phyloP scores from a whole-genome alignment of 805 yeast genomes.

The Nakazawaea ishiwadae region DNA sequence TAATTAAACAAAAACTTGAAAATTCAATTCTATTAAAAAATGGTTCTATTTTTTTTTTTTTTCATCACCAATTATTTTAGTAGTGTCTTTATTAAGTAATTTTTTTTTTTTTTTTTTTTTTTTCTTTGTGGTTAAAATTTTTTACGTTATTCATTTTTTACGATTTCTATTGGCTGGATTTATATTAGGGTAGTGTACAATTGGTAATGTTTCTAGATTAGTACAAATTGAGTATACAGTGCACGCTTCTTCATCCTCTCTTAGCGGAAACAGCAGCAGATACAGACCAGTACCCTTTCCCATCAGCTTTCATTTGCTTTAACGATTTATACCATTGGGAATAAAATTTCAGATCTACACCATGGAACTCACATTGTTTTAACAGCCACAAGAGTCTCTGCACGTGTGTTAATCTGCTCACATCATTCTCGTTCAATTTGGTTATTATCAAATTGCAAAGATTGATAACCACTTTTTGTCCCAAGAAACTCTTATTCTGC shows the following conservation, averaged over 20 bases:
- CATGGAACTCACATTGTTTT: conserved; percentile 3
- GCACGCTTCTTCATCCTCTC: background rate
- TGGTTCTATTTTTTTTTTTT: conserved; percentile 5
- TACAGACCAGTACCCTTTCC: conserved; percentile 1
- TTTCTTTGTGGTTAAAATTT: background rate
- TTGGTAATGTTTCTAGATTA: background rate
- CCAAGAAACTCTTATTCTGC: background rate
- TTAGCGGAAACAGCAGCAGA: too few species aligned
- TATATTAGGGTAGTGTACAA: background rate
- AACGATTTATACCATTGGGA: conserved; percentile 1
- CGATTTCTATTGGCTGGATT: too few species aligned
- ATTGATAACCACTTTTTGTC: conserved; percentile 1
- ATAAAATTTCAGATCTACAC: background rate
- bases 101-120: background rate
- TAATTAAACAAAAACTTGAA: too few species aligned
- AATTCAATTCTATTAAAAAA: too few species aligned
- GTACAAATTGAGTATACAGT: background rate
- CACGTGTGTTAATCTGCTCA: background rate
- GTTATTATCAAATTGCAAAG: conserved; percentile 3
- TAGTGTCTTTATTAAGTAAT: background rate
- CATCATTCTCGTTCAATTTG: conserved; percentile 3
- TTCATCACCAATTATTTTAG: background rate
- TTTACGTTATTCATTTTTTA: too few species aligned
- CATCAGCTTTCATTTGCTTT: background rate
- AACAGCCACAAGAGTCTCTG: conserved; percentile 5